Percentiles rank a stretch among this genome's conserved stretches.
Conservation (phyloP, 139 green algal genomes). For the Micractinium sp. region DNA sequence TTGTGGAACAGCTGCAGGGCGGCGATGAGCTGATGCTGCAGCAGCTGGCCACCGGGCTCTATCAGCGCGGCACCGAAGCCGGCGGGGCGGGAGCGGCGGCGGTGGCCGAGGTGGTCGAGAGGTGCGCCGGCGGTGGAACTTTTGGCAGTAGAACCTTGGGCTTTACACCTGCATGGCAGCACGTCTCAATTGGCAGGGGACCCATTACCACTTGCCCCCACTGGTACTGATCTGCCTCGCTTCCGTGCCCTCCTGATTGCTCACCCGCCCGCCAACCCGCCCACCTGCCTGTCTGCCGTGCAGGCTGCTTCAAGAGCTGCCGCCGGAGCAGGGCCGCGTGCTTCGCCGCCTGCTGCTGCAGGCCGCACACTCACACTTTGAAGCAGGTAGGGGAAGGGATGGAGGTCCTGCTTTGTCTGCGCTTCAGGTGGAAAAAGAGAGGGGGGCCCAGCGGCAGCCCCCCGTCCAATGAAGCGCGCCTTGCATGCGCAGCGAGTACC, state of each 20-base stretch:
- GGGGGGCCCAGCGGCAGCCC: background rate
- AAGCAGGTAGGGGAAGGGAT: background rate
- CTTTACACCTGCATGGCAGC: no score
- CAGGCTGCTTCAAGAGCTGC: conserved; percentile 14
- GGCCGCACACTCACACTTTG: conserved; percentile 1
- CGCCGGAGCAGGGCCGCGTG: background rate
- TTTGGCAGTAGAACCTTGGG: no score
- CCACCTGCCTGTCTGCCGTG: background rate
- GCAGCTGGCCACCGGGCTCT: background rate
- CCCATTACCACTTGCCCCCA: no score
- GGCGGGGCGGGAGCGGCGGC: no score
- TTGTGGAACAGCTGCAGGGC: background rate
- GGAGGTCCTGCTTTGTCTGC: background rate
- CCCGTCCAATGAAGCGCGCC: no score
- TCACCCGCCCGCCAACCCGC: no score
- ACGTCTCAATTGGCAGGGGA: no score
- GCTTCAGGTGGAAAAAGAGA: background rate
- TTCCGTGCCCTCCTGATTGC: no score
- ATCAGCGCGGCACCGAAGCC: background rate
- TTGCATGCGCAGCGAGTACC: no score
- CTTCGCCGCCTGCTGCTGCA: conserved; percentile 27
- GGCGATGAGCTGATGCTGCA: background rate
- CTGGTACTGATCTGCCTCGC: no score
- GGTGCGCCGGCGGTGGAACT: background rate
- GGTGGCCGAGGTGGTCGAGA: background rate